Percentiles rank a stretch among this genome's conserved stretches.
These are phyloP conservation scores for Aspergillus latus DNA, from an alignment of 2,329 filamentous ascomycete species.

Conservation along the genomic window DNA sequence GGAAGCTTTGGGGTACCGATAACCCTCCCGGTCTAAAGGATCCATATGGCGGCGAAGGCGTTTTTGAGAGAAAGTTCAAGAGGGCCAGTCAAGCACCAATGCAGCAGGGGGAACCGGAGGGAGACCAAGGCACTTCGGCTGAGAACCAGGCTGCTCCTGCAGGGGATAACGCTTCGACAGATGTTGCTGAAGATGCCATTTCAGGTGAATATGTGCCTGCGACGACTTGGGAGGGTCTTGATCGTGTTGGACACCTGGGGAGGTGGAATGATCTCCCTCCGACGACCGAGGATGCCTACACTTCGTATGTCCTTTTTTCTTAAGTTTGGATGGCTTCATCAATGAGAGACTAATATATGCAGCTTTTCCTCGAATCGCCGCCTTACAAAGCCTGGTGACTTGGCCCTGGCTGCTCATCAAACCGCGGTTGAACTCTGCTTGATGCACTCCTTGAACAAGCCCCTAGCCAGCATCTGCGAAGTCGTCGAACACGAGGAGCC, in stretches of 20 bases:
- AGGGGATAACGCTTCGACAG: constrained; percentile 11
- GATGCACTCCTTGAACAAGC: constrained; percentile 46
- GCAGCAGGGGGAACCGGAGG: constrained; percentile 19
- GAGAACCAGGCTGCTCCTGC: constrained; percentile 14
- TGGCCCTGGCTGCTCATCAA: constrained; percentile 52
- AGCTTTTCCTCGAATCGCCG: constrained; percentile 41
- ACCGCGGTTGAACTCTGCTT: constrained; percentile 58
- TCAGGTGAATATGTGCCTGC: constrained; percentile 45
- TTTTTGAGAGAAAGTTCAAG: constrained; percentile 30
- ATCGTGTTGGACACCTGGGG: constrained; percentile 53
- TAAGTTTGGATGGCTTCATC: background rate
- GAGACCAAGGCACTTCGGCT: constrained; percentile 14
- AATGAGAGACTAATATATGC: constrained; percentile 7
- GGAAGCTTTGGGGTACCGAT: constrained; percentile 53
- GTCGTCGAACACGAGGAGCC: constrained; percentile 31
- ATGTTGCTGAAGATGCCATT: constrained; percentile 23
- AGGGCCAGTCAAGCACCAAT: constrained; percentile 17
- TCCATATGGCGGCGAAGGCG: constrained; percentile 46
- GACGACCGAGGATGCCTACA: constrained; percentile 40
- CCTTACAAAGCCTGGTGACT: constrained; percentile 34
- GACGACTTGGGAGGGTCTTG: constrained; percentile 53
- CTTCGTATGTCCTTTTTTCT: constrained; percentile 39
- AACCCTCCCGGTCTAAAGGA: constrained; percentile 50
- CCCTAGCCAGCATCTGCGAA: constrained; percentile 35
- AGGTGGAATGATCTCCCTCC: constrained; percentile 41